Conservation (phyloP, 1,284 basidiomycete species). For the Anthracocystis setariae region DNA sequence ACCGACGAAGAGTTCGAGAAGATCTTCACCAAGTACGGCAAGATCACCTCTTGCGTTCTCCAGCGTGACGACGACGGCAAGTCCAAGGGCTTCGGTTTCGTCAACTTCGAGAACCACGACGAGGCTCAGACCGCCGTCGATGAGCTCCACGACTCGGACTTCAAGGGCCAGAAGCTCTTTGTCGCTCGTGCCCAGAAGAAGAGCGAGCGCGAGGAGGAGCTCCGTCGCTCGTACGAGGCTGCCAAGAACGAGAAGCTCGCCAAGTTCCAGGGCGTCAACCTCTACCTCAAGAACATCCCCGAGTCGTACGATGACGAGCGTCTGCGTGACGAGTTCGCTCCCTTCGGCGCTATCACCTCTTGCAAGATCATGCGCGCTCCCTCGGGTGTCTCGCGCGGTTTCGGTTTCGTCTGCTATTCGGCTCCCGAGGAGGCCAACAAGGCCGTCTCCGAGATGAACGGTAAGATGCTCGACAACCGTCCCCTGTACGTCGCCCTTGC, state of each 20-base stretch:
- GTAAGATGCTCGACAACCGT: slow-evolving; percentile 99
- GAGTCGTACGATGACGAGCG: slow-evolving; percentile 68
- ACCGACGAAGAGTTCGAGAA: slow-evolving; percentile 87
- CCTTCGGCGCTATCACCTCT: slow-evolving; percentile 95
- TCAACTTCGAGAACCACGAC: slow-evolving; percentile 94
- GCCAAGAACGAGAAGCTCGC: slow-evolving; percentile 95
- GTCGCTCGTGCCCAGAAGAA: slow-evolving; percentile 99
- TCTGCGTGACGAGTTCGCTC: slow-evolving; percentile 79
- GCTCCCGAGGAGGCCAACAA: slow-evolving; percentile 99
- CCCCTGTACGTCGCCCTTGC: slow-evolving; percentile 98
- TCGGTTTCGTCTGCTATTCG: slow-evolving; percentile 99
- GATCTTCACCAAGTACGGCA: slow-evolving; percentile 83
- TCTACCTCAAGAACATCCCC: slow-evolving; percentile 93
- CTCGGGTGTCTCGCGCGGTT: slow-evolving; percentile 83
- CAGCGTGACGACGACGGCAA: slow-evolving; percentile 81
- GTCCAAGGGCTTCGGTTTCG: slow-evolving; percentile 95
- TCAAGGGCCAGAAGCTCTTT: slow-evolving; percentile 89
- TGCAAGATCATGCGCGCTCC: slow-evolving; percentile 99
- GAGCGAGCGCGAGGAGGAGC: slow-evolving; percentile 95
- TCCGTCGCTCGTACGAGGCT: slow-evolving; percentile 91
- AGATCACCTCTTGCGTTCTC: slow-evolving; percentile 89
- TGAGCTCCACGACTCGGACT: slow-evolving; percentile 85
- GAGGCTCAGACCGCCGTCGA: slow-evolving; percentile 91
- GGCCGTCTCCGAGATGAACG: slow-evolving; percentile 99
- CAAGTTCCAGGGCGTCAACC: slow-evolving; percentile 99